Base-by-base conservation (phyloP, 805 yeast genomes). In the Zygosaccharomyces siamensis region DNA sequence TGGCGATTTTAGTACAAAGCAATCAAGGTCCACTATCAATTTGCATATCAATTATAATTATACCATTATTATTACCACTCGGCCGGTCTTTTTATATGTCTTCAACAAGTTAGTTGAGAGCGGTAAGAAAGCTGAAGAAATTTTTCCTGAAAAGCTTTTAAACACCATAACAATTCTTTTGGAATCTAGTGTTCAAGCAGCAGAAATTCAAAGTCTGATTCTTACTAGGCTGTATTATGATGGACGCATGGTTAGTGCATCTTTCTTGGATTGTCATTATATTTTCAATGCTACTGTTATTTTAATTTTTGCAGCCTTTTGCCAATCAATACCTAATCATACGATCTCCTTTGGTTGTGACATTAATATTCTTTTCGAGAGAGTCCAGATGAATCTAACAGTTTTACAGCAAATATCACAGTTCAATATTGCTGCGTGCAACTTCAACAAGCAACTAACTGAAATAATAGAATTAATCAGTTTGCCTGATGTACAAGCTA, bases 21-120 rank as follows among this genome's bases (percentile, higher is more conserved):
- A 38, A 16, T 39, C 52, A 20, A 42, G 60, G 39, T 47, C 60
- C n/a, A 54, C 56, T 4, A 38, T 56, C 39, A 56, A 54, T 35
- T 46, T 56, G 21, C 60, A 56, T 37, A 54, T 54, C 45, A 56
- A 56, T 30, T 54, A 56, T 47, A 56, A 56, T 36, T 56, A 56
- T 43, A 39, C 53, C 32, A 54, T 56, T 20, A 56, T 56, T 12
- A 45, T 56, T 5, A 45, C 60, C 7, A 56, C 60, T 3, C 50
- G 60, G 5, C 55, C 60, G 5, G 58, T 54, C 10, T 36, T 56
- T 31, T 44, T 56, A 18, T 56, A 50, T 30, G 56, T 56, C n/a
- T 54, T 56, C 51, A 54, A 54, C 42, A 54, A 45, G 35, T 36
- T 52, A 20, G 21, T 47, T 16, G 39, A 43, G 23, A 46, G 36